Percentiles rank a stretch among this genome's conserved stretches.
Conservation (phyloP, 1,139 yeast genomes). For the Kodamaea arcana region DNA sequence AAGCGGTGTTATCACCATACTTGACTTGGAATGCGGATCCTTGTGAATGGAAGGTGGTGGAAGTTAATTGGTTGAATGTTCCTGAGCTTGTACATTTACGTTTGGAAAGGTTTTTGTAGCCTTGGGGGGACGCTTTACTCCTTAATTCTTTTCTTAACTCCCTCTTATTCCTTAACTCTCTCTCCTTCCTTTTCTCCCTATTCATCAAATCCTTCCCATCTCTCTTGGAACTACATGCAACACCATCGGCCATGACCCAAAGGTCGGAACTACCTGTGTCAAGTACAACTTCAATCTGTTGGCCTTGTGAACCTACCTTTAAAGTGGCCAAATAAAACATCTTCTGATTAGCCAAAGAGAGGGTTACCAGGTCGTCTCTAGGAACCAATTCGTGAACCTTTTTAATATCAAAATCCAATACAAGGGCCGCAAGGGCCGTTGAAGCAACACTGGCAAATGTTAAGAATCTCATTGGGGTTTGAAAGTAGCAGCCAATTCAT, state of each 20-base stretch:
- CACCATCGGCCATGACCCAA: slow-evolving; percentile 11
- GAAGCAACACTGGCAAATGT: too few relatives aligned
- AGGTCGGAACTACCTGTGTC: slow-evolving; percentile 22
- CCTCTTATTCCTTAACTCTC: background rate
- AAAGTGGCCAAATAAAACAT: slow-evolving; percentile 12
- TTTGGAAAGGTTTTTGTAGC: background rate
- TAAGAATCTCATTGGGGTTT: too few relatives aligned
- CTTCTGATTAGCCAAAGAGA: background rate
- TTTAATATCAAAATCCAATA: too few relatives aligned
- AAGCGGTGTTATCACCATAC: background rate
- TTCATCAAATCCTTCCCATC: too few relatives aligned
- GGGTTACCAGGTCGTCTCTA: background rate
- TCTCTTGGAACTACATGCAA: slow-evolving; percentile 1
- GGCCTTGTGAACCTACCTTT: slow-evolving; percentile 12
- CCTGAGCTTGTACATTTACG: slow-evolving; percentile 35
- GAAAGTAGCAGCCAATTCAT: too few relatives aligned
- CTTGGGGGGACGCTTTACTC: background rate
- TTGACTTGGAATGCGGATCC: slow-evolving; percentile 19
- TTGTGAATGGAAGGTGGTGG: slow-evolving; percentile 30
- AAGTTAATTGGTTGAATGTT: slow-evolving; percentile 32
- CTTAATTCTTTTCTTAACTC: background rate
- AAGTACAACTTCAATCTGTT: slow-evolving; percentile 11
- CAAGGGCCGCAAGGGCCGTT: too few relatives aligned
- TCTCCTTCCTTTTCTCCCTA: too few relatives aligned
- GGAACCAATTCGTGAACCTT: too few relatives aligned